Base-by-base conservation (phyloP, 2,329 filamentous ascomycete species). In the Calonectria naviculata region DNA sequence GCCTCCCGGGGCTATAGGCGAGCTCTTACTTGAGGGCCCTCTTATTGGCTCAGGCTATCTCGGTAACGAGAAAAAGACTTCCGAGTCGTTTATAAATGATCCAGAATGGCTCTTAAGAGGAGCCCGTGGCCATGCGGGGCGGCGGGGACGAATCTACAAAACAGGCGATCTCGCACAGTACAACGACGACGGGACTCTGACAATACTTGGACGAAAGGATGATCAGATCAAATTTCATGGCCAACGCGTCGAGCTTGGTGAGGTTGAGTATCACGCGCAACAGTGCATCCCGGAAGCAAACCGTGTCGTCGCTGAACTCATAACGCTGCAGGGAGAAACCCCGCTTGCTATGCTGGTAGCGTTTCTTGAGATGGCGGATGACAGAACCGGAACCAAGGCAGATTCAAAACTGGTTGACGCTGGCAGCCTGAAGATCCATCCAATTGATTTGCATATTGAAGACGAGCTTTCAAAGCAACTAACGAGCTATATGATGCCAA, bases 201-300 rank as follows among this genome's bases (percentile, higher is more conserved):
- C 81, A 0, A 88, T 85, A 42, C 70, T 89, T n/a, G 87, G 88
- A 19, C 84, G 90, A 15, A 90, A 89, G 71, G 90, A 92, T 72
- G 85, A 84, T 0, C 90, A 92, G 76, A 84, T 91, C 58, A 92
- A 92, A 77, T 80, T 92, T 8, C 85, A 87, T 13, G 92, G 92
- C 12, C 90, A 87, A 68, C 81, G 89, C 36, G 83, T 90, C 46
- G 91, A 89, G 79, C 82, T 89, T 5, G 77, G 73, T 0, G 82
- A 83, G n/a, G 84, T 88, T 13, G 86, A 87, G 70, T 81, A 34
- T 10, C 31, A 34, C 10, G 31, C 10, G 6, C 31, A 34, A 34
- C 31, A 34, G 10, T 34, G 10, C 31, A 34, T 34, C 6, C 10
- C 31, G 31, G 31, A 34, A 10, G 31, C 31, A 34, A 34, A 34